Percentiles rank a stretch among this genome's conserved stretches.
These are phyloP conservation scores for Coemansia sp. DNA, from an alignment of 192 early-diverging fungal species.

Conservation along the genomic window DNA sequence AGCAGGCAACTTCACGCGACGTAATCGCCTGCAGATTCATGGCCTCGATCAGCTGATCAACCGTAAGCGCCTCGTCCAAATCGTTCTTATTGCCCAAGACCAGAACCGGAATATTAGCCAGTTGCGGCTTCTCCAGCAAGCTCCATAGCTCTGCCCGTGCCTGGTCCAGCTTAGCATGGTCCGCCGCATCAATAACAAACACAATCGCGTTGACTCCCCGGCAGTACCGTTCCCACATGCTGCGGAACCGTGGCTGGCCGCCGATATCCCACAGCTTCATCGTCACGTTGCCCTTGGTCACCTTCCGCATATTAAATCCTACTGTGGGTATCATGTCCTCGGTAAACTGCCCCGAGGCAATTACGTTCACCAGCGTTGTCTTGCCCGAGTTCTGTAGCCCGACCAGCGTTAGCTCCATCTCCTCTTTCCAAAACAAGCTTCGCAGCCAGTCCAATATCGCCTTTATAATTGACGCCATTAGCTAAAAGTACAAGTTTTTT, in stretches of 20 bases:
- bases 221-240: constrained; percentile 92
- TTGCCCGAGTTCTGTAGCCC: constrained; percentile 87
- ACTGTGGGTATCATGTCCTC: constrained; percentile 97
- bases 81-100: constrained; percentile 99
- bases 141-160: constrained; percentile 88
- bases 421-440: constrained; percentile 80
- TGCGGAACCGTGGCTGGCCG: constrained; percentile 94
- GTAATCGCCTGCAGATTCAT: constrained; percentile 88
- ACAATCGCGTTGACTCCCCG: constrained; percentile 97
- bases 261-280: constrained; percentile 99
- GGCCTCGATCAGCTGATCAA: constrained; percentile 86
- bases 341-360: constrained; percentile 77
- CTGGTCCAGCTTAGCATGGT: constrained; percentile 88
- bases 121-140: constrained; percentile 89
- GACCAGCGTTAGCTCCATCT: constrained; percentile 88
- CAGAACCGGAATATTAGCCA: constrained; percentile 92
- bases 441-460: constrained; percentile 64
- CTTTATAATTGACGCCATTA: constrained; percentile 53
- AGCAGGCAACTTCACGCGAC: constrained; percentile 94
- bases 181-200: constrained; percentile 97
- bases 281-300: constrained; percentile 87
- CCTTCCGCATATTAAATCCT: constrained; percentile 98
- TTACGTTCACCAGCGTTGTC: constrained; percentile 82
- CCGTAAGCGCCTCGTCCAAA: constrained; percentile 78
- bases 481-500: constrained; percentile 9